These are phyloP conservation scores for Scorias spongiosa DNA, from an alignment of 2,329 filamentous ascomycete genomes.

Conservation along the genomic window DNA sequence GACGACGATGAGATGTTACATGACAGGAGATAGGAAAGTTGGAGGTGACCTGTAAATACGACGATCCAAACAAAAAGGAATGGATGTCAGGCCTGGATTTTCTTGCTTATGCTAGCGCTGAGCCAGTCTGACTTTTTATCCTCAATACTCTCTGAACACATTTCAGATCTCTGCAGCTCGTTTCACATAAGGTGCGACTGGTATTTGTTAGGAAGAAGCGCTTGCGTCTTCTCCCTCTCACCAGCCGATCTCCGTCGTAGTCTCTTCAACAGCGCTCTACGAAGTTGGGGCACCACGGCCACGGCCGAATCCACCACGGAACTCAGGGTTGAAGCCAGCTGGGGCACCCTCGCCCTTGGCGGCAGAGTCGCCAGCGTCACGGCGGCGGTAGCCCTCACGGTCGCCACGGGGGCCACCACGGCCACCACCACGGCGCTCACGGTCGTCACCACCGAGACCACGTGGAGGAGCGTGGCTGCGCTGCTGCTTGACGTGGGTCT, in stretches of 20 bases:
- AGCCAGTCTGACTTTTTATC: constrained; percentile 1
- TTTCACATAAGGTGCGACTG: background rate
- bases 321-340: constrained; percentile 81
- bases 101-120: constrained; percentile 11
- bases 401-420: constrained; percentile 61
- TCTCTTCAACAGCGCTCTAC: constrained; percentile 12
- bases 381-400: constrained; percentile 82
- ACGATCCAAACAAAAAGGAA: background rate
- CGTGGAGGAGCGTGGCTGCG: constrained; percentile 95
- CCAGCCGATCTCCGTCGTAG: background rate
- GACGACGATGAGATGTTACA: background rate
- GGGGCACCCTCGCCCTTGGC: constrained; percentile 84
- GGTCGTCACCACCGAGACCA: constrained; percentile 74
- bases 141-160: constrained; percentile 1
- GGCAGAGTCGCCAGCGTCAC: constrained; percentile 43
- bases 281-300: constrained; percentile 55
- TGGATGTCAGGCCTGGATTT: constrained; percentile 8
- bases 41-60: background rate
- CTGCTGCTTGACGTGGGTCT: constrained; percentile 99
- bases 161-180: constrained; percentile 1
- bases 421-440: constrained; percentile 64
- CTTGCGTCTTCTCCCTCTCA: background rate
- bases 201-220: background rate
- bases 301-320: constrained; percentile 36
- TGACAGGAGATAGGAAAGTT: background rate